Evolutionary conservation across 768 basidiomycete genomes (phyloP).

Genomic region (Trametes cubensis): DNA sequence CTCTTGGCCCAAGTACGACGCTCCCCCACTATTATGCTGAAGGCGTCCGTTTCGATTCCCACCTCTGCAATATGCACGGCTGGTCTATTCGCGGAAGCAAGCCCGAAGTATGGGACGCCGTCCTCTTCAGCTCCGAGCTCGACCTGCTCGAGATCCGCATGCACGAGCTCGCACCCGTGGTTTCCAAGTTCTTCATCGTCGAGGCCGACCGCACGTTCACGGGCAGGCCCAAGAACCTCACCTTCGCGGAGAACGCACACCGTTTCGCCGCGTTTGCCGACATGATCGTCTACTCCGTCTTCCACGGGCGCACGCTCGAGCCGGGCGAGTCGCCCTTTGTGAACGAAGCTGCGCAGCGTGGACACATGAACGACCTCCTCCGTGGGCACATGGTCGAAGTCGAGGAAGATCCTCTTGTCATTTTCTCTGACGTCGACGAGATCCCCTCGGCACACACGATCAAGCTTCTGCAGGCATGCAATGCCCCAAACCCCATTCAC

Average conservation of each 20-base stretch:
- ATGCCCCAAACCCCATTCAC: conserved; percentile 55
- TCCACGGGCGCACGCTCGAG: conserved; percentile 48
- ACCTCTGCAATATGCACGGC: conserved; percentile 55
- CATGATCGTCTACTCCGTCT: conserved; percentile 55
- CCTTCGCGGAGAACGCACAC: conserved; percentile 48
- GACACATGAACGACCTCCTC: conserved; percentile 52
- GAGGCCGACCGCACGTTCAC: conserved; percentile 65
- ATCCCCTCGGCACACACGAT: conserved; percentile 57
- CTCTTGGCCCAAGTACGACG: conserved; percentile 49
- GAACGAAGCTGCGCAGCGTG: conserved; percentile 51
- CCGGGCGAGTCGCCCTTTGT: conserved; percentile 51
- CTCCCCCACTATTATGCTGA: conserved; percentile 61
- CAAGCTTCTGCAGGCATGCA: conserved; percentile 53
- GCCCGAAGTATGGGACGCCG: conserved; percentile 52
- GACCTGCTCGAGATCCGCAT: conserved; percentile 66
- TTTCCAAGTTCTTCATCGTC: conserved; percentile 62
- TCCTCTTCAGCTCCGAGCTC: conserved; percentile 64
- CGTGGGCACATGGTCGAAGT: conserved; percentile 40
- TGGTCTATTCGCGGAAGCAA: conserved; percentile 45
- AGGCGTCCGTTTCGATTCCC: conserved; percentile 45
- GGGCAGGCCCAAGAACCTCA: conserved; percentile 55
- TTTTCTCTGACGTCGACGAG: conserved; percentile 69
- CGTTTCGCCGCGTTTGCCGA: conserved; percentile 53
- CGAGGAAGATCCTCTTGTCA: conserved; percentile 44
- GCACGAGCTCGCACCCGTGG: conserved; percentile 59